These are phyloP conservation scores for Neurospora intermedia DNA, from an alignment of 495 filamentous ascomycete genomes.

Conservation along the genomic window DNA sequence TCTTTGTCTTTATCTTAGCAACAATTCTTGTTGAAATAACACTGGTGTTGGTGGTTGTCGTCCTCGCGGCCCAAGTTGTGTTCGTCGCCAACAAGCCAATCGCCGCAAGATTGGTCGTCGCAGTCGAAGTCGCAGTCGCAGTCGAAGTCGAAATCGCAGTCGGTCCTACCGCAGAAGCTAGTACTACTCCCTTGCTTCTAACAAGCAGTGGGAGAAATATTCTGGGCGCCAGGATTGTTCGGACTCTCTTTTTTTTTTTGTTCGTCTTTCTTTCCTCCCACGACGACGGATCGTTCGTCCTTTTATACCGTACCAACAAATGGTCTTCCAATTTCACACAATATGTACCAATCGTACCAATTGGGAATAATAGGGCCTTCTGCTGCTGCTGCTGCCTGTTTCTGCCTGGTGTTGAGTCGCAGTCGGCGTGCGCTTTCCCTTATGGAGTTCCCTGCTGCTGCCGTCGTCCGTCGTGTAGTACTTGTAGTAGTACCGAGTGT, in stretches of 20 bases:
- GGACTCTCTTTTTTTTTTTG: background rate
- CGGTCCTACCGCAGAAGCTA: no score
- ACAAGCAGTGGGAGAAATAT: background rate
- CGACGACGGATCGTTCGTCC: no score
- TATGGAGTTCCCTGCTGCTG: background rate
- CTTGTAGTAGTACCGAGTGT: no score
- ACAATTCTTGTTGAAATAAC: background rate
- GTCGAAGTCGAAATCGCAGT: no score
- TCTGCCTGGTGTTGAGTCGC: background rate
- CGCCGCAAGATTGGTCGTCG: background rate
- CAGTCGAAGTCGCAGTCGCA: background rate
- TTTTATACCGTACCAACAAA: no score
- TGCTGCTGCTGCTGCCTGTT: no score
- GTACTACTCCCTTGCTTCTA: background rate
- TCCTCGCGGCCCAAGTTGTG: no score
- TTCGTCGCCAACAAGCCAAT: background rate
- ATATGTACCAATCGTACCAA: no score
- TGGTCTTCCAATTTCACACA: no score
- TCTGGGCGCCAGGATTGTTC: constrained; percentile 6
- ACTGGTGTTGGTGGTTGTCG: background rate
- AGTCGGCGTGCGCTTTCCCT: background rate
- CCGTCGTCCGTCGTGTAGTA: background rate
- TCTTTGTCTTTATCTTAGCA: no score
- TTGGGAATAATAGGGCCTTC: no score
- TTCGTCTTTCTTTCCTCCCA: background rate